Conservation (phyloP, 352 stramenopile species). For the Phytophthora constricta region DNA sequence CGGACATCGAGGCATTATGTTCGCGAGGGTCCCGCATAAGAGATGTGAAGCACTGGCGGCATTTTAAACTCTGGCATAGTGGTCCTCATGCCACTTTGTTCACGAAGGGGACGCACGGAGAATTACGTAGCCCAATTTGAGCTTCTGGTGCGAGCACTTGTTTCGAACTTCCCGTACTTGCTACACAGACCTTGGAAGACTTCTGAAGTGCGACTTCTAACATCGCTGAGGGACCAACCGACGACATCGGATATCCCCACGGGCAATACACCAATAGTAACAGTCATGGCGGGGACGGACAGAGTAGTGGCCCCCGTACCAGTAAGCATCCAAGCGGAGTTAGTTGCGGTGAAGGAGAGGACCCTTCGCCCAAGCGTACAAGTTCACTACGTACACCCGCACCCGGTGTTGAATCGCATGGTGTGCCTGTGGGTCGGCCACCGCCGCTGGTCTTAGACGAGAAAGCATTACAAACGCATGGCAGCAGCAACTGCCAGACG, state of each 20-base stretch:
- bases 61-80: neutral
- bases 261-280: neutral
- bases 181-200: neutral
- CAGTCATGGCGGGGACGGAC: neutral
- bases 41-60: neutral
- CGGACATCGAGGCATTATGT: neutral
- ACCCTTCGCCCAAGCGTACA: neutral
- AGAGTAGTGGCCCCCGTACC: neutral
- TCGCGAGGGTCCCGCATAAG: neutral
- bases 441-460: neutral
- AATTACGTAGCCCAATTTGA: neutral
- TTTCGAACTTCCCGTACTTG: neutral
- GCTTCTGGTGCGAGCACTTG: neutral
- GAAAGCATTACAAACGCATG: neutral
- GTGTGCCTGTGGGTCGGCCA: neutral
- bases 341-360: too few species aligned
- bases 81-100: neutral
- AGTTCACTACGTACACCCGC: neutral
- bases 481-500: neutral
- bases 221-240: neutral
- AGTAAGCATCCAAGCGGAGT: too few species aligned
- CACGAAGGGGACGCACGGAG: neutral
- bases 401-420: neutral
- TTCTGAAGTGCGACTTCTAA: neutral
- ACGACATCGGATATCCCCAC: neutral